Conservation (phyloP, 306 rosid genomes). For the Pachyrhizus erosus region DNA sequence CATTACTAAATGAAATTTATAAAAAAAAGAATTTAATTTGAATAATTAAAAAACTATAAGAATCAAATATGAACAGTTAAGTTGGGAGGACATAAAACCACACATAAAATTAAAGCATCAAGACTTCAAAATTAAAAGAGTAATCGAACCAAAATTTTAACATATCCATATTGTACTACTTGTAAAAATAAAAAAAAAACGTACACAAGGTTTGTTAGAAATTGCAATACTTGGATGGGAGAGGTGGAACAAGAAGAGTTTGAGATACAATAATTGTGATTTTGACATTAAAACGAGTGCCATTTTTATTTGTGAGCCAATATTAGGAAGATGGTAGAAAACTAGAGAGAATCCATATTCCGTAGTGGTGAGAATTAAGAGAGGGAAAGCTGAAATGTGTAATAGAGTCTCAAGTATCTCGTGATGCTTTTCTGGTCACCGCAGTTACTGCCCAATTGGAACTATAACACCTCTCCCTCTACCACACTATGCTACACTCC, state of each 20-base stretch:
- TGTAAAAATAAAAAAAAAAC: not conserved
- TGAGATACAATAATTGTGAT: slow-evolving; percentile 16
- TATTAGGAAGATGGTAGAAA: slow-evolving; percentile 28
- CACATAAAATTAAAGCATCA: not conserved
- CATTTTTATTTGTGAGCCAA: not conserved
- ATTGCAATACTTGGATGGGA: not conserved
- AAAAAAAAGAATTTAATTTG: no score
- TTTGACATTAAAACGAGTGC: not conserved
- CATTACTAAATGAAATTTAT: no score
- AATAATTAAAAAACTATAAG: no score
- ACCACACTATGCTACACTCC: not conserved
- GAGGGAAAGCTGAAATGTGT: slow-evolving; percentile 20
- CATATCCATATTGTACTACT: not conserved
- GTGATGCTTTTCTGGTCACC: slow-evolving; percentile 57
- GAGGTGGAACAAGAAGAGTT: not conserved
- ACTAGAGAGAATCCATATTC: not conserved
- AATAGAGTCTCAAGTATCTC: slow-evolving; percentile 49
- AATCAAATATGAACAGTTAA: no score
- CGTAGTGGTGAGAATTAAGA: not conserved
- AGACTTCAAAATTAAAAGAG: not conserved
- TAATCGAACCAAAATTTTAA: no score
- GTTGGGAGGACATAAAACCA: not conserved
- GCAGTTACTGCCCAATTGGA: slow-evolving; percentile 50
- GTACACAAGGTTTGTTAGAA: not conserved
- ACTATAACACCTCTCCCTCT: not conserved